A percentile compares a stretch with the other conserved stretches of the same genome.
phyloP scores from a whole-genome alignment of 257 asterid genomes.

The Capsicum pubescens region DNA sequence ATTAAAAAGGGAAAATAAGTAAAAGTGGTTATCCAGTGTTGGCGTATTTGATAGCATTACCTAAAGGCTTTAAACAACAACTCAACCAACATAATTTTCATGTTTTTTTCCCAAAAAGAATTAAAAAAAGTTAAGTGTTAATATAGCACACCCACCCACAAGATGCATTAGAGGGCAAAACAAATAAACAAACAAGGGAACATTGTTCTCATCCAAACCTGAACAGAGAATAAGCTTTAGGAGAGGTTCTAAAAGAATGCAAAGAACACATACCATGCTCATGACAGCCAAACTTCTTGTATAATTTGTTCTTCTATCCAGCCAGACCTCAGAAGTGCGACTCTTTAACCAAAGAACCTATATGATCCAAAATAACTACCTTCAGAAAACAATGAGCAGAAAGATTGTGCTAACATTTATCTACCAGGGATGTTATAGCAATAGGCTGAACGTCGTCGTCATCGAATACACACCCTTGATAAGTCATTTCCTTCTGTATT shows the following conservation, averaged over 20 bases:
- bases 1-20: slow-evolving; percentile 6
- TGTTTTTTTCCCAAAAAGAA: background rate
- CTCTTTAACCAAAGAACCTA: slow-evolving; percentile 99
- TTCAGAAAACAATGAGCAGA: slow-evolving; percentile 26
- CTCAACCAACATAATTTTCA: background rate
- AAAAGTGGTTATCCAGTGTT: background rate
- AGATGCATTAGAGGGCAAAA: slow-evolving; percentile 7
- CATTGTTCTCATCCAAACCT: slow-evolving; percentile 15
- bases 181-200: slow-evolving; percentile 10
- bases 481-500: slow-evolving; percentile 98
- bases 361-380: slow-evolving; percentile 30
- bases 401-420: slow-evolving; percentile 31
- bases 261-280: slow-evolving; percentile 80
- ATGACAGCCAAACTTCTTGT: slow-evolving; percentile 99
- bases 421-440: background rate
- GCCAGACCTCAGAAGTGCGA: slow-evolving; percentile 99
- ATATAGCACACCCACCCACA: slow-evolving; percentile 4
- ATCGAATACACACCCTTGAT: slow-evolving; percentile 66
- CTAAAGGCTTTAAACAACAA: background rate
- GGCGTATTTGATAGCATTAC: background rate
- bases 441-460: slow-evolving; percentile 13
- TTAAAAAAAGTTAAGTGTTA: background rate
- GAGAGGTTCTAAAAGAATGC: slow-evolving; percentile 25
- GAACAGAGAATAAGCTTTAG: slow-evolving; percentile 29
- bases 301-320: slow-evolving; percentile 96